Evolutionary conservation across 176 grass and related monocot genomes (phyloP), one percentile per base, ranked within the genome.

Genomic region (Olyra latifolia): DNA sequence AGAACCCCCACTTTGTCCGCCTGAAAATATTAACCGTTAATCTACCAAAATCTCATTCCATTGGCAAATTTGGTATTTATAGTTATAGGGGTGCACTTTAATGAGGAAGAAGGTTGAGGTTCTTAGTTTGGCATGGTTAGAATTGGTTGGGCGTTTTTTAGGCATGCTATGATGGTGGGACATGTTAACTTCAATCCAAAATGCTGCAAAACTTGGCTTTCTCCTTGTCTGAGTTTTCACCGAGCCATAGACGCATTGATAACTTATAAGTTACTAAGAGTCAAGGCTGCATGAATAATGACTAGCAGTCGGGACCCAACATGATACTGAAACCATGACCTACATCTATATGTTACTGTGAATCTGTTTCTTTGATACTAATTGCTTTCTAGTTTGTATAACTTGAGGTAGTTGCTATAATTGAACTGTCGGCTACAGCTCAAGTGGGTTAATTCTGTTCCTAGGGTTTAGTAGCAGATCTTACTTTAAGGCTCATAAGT

Each of bases 391-490:
- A 79, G 75, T 83, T 74, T 56, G 17, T 57, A 7, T 42, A 47
- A 24, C 24, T 70, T 8, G 8, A 71, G 13, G 8, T 42, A 59
- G 9, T 58, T 45, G n/a, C 27, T 88, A 10, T 54, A 68, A 69
- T 10, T 54, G 19, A 19, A 44, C 6, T 57, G 16, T 43, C 39
- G 39, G 19, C 8, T 89, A 64, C 54, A 38, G 15, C 20, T 80
- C 10, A 39, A 59, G 56, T 70, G 69, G 13, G 43, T 43, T 54
- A 0, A 17, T 48, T 69, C 15, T 50, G 19, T 64, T 64, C 29
- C 25, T 85, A 77, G 42, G 42, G 12, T 77, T 56, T 56, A 53
- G 16, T 38, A 55, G 22, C 29, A 59, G 73, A 69, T 83, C 32
- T 62, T 77, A 53, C 64, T 17, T 77, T 15, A 65, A 76, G 50